These are phyloP conservation scores for Nemania sp. DNA, from an alignment of 2,329 filamentous ascomycete species.

Conservation along the genomic window DNA sequence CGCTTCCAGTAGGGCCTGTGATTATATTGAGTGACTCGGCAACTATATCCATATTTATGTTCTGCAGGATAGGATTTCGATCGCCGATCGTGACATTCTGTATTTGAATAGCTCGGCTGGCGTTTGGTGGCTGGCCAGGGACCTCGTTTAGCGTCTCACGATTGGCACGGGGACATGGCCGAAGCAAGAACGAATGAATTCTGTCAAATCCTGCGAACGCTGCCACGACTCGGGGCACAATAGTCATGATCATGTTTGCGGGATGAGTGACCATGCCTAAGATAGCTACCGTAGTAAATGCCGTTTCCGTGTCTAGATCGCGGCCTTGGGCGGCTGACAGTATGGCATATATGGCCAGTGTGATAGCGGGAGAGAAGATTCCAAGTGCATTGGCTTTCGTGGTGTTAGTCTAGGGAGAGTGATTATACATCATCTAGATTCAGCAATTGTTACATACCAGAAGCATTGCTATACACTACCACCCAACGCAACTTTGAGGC, in stretches of 20 bases:
- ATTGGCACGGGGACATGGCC: constrained; percentile 19
- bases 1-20: constrained; percentile 35
- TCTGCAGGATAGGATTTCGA: background rate
- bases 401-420: background rate
- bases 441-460: constrained; percentile 37
- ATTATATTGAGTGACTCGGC: constrained; percentile 33
- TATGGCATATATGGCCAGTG: constrained; percentile 42
- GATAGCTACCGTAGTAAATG: constrained; percentile 47
- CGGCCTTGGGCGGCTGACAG: constrained; percentile 29
- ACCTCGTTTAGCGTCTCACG: background rate
- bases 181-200: constrained; percentile 43
- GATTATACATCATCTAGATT: background rate
- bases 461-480: constrained; percentile 46
- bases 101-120: constrained; percentile 2
- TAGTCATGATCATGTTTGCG: constrained; percentile 49
- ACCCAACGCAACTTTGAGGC: constrained; percentile 45
- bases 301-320: constrained; percentile 41
- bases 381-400: constrained; percentile 46
- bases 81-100: background rate
- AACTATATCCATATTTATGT: constrained; percentile 31
- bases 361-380: constrained; percentile 46
- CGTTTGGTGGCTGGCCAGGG: background rate
- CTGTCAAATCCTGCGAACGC: constrained; percentile 43
- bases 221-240: constrained; percentile 41
- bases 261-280: constrained; percentile 46